Evolutionary conservation across 768 basidiomycete species (phyloP).

Genomic region (Kwoniella bestiolae): DNA sequence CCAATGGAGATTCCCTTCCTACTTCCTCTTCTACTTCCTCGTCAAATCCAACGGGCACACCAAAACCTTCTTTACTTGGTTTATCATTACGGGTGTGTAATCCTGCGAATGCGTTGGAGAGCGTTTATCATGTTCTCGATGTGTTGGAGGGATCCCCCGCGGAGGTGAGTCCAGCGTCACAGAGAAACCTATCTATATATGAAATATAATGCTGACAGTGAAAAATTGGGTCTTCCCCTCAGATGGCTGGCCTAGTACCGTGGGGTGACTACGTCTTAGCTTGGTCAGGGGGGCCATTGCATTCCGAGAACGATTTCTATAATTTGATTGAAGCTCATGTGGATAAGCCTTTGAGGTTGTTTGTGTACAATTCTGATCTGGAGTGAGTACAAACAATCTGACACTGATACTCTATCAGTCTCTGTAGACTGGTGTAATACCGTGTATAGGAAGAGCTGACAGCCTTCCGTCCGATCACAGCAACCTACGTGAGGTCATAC

Average conservation of each 20-base stretch:
- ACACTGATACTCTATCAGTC: neutral
- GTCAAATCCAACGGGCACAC: conserved; percentile 48
- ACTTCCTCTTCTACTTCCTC: conserved; percentile 41
- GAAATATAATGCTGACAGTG: no score
- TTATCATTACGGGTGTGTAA: conserved; percentile 91
- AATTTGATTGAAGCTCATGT: conserved; percentile 91
- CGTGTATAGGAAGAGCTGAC: no score
- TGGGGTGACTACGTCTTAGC: conserved; percentile 80
- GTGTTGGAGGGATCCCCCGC: conserved; percentile 95
- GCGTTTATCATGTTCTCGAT: conserved; percentile 98
- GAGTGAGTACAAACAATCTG: conserved; percentile 66
- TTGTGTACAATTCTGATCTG: conserved; percentile 96
- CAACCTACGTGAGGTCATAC: conserved; percentile 85
- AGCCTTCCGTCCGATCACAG: conserved; percentile 59
- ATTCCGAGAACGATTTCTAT: conserved; percentile 93
- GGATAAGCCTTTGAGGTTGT: conserved; percentile 89
- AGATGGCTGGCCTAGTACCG: conserved; percentile 75
- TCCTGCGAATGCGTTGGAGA: conserved; percentile 83
- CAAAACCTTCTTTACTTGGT: conserved; percentile 87
- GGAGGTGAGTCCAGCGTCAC: no score
- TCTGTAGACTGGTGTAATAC: no score
- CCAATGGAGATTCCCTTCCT: conserved; percentile 56
- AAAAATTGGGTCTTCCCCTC: no score
- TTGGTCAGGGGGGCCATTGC: conserved; percentile 91
- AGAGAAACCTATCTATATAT: no score